Evolutionary conservation across 2,329 filamentous ascomycete genomes (phyloP), one percentile per base, ranked within the genome.

Genomic region (Phaeophleospora eucalypticola): DNA sequence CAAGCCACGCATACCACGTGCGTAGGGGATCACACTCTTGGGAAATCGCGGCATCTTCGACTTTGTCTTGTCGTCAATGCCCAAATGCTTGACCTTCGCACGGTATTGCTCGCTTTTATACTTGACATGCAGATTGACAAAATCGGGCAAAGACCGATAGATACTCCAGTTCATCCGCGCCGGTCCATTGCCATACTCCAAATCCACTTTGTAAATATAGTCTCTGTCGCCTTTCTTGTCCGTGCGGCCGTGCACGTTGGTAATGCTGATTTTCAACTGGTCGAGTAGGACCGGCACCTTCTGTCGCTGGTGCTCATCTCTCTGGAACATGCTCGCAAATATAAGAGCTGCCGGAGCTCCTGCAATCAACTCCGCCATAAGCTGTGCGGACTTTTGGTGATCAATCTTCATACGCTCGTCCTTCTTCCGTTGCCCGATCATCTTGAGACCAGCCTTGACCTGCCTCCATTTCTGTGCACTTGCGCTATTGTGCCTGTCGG

Each of bases 151-250:
- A 8, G 88, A 90, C 44, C 93, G 81, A 60, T 89, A 83, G 48
- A 98, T 87, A 15, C 87, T 84, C 93, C 93, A 98, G 63, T 87
- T 88, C 94, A 98, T 97, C 47, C 93, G 81, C 45, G 91, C 96
- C 46, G 93, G 81, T 0, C 93, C 94, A 64, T 87, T 97, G 12
- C 93, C 93, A 65, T 98, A 98, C 65, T 98, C 93, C 14, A 98
- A 75, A 58, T 95, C 89, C 46, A 98, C 90, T 36, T 84, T 85
- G 67, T 97, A 95, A 7, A 93, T 78, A 61, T 87, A 83, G 67
- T 97, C 93, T 21, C 90, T 71, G 60, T 84, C 75, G 52, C 78
- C 72, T 44, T 58, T 60, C 52, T 66, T 70, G 57, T 79, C 82
- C 36, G 86, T 82, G 50, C 83, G 79, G 9, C 82, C 81, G 9